phyloP scores from a whole-genome alignment of 768 basidiomycete species.

The Kwoniella botswanensis region DNA sequence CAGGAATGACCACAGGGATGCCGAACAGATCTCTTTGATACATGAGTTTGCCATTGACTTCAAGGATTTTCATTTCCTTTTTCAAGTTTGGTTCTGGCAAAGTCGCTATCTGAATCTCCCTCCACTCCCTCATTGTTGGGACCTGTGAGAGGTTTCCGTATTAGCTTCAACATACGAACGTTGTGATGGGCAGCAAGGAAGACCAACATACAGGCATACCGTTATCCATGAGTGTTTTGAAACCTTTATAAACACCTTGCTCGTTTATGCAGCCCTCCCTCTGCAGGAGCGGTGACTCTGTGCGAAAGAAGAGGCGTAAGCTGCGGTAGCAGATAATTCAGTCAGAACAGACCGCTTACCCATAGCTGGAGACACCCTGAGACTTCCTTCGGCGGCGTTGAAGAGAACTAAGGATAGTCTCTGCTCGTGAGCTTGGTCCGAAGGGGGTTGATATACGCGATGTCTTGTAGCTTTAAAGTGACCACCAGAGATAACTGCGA shows the following conservation, averaged over 20 bases:
- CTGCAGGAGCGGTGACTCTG: conserved; percentile 38
- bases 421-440: conserved; percentile 24
- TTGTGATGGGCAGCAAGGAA: background rate
- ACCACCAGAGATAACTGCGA: conserved; percentile 20
- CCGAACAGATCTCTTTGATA: conserved; percentile 10
- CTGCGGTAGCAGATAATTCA: background rate
- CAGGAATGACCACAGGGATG: conserved; percentile 8
- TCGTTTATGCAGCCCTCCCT: conserved; percentile 41
- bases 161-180: background rate
- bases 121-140: conserved; percentile 43
- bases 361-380: conserved; percentile 18
- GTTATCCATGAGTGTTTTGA: conserved; percentile 34
- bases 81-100: conserved; percentile 4
- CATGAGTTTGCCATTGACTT: conserved; percentile 5
- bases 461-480: conserved; percentile 37
- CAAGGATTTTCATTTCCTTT: conserved; percentile 5
- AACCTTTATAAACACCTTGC: conserved; percentile 42
- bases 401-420: conserved; percentile 25
- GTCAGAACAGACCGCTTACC: conserved; percentile 5
- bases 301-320: background rate
- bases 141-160: conserved; percentile 7
- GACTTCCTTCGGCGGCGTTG: conserved; percentile 24
- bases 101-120: conserved; percentile 40
- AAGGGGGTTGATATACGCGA: conserved; percentile 16
- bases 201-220: conserved; percentile 28